Conservation (phyloP, 495 filamentous ascomycete species). For the Talaromyces adpressus region DNA sequence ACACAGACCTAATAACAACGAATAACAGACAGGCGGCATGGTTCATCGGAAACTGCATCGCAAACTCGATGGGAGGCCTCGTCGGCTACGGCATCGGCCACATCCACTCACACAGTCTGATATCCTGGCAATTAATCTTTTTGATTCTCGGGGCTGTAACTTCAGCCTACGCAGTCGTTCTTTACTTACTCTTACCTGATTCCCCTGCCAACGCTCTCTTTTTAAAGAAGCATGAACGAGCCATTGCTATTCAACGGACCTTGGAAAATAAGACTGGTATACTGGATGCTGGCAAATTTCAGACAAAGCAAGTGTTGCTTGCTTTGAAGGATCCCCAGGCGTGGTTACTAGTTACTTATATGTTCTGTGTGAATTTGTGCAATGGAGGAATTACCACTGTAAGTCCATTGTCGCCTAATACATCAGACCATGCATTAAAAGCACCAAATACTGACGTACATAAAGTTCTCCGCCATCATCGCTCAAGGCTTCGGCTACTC, state of each 20-base stretch:
- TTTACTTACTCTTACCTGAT: slow-evolving; percentile 43
- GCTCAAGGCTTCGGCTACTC: slow-evolving; percentile 34
- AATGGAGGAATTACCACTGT: slow-evolving; percentile 40
- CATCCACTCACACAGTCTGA: slow-evolving; percentile 13
- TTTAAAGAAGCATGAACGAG: slow-evolving; percentile 37
- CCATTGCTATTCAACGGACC: slow-evolving; percentile 49
- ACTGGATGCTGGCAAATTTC: slow-evolving; percentile 50
- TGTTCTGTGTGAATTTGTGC: slow-evolving; percentile 33
- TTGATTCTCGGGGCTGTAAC: slow-evolving; percentile 34
- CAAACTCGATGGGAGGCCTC: slow-evolving; percentile 45
- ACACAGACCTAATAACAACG: background rate
- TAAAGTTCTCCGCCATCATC: slow-evolving; percentile 34
- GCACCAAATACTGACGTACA: background rate
- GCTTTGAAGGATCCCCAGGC: slow-evolving; percentile 45
- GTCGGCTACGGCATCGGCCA: slow-evolving; percentile 50
- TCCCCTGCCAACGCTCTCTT: slow-evolving; percentile 39
- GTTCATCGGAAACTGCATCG: slow-evolving; percentile 31
- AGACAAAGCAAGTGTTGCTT: slow-evolving; percentile 47
- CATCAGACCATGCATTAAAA: too few relatives aligned
- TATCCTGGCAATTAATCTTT: slow-evolving; percentile 38
- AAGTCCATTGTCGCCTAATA: slow-evolving; percentile 4
- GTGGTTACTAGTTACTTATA: slow-evolving; percentile 36
- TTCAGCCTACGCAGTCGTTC: slow-evolving; percentile 25
- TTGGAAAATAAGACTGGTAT: slow-evolving; percentile 52
- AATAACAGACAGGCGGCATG: slow-evolving; percentile 19